Percentiles rank a stretch among this genome's conserved stretches.
Evolutionary conservation across 148 eudicot species (phyloP).

Genomic region (Cornus controversa): DNA sequence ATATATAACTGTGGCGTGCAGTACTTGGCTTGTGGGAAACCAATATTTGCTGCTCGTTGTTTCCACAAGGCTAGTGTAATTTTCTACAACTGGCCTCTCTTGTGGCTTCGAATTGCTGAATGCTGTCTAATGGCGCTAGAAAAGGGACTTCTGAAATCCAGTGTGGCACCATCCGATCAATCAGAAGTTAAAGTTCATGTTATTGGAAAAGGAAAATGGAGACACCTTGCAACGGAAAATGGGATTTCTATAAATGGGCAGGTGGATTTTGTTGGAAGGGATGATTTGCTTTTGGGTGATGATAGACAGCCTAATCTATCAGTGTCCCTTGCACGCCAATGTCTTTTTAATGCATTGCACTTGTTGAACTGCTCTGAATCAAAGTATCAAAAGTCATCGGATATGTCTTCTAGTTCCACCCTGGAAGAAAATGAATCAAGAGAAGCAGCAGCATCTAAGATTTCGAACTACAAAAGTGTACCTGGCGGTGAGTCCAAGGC

Average conservation of each 20-base stretch:
- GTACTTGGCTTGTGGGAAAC: constrained; percentile 82
- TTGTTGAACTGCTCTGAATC: constrained; percentile 44
- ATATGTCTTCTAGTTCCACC: constrained; percentile 26
- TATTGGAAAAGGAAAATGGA: constrained; percentile 87
- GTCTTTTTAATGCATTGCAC: constrained; percentile 72
- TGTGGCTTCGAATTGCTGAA: constrained; percentile 89
- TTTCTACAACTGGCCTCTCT: constrained; percentile 67
- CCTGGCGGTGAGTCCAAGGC: constrained; percentile 44
- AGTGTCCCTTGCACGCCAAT: constrained; percentile 57
- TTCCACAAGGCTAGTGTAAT: constrained; percentile 63
- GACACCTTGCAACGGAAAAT: constrained; percentile 55
- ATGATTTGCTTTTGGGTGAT: constrained; percentile 24
- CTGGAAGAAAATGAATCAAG: constrained; percentile 40
- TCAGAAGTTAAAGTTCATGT: constrained; percentile 58
- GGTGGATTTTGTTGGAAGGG: constrained; percentile 32
- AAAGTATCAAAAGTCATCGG: constrained; percentile 33
- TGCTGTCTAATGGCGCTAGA: constrained; percentile 80
- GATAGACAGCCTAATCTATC: constrained; percentile 54
- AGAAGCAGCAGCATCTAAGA: constrained; percentile 32
- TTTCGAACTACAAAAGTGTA: constrained; percentile 25
- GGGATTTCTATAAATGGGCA: constrained; percentile 30
- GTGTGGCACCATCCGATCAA: constrained; percentile 23
- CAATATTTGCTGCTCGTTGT: constrained; percentile 75
- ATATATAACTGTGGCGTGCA: constrained; percentile 82
- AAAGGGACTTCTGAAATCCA: constrained; percentile 50